phyloP scores from a whole-genome alignment of 164 flowering plant genomes.

The Cinnamomum chago region DNA sequence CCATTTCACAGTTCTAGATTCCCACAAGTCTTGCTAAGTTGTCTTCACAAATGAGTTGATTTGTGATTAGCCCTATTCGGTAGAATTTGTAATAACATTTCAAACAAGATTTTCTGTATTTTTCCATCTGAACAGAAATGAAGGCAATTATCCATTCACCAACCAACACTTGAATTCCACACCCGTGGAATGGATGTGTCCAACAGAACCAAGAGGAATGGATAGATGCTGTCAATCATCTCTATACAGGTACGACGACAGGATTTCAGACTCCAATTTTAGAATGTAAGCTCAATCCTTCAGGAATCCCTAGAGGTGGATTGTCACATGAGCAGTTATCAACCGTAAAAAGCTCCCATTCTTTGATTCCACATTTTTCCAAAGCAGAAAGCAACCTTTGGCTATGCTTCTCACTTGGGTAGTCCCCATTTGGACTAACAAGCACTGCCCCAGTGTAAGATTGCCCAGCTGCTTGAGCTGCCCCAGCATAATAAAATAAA shows the following conservation, averaged over 20 bases:
- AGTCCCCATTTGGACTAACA: constrained; percentile 72
- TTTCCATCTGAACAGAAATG: no score
- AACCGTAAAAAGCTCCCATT: constrained; percentile 80
- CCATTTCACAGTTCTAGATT: neutral
- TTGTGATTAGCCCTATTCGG: neutral
- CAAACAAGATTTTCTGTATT: neutral
- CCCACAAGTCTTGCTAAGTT: neutral
- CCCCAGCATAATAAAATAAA: constrained; percentile 85
- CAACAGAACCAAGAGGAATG: no score
- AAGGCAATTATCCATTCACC: no score
- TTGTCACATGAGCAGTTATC: constrained; percentile 57
- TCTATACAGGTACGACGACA: neutral
- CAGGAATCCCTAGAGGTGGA: constrained; percentile 34
- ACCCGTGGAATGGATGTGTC: no score
- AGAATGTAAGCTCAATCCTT: constrained; percentile 30
- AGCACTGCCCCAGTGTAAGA: constrained; percentile 95
- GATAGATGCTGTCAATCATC: neutral
- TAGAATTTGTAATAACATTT: neutral
- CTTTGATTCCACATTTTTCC: constrained; percentile 71
- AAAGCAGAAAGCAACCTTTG: constrained; percentile 46
- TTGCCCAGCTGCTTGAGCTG: constrained; percentile 91
- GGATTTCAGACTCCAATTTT: constrained; percentile 13
- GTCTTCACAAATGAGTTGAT: neutral
- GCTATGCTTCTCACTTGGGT: constrained; percentile 43
- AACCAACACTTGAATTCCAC: no score